These are phyloP conservation scores for Amylocarpus encephaloides DNA, from an alignment of 2,329 filamentous ascomycete genomes.

Conservation along the genomic window DNA sequence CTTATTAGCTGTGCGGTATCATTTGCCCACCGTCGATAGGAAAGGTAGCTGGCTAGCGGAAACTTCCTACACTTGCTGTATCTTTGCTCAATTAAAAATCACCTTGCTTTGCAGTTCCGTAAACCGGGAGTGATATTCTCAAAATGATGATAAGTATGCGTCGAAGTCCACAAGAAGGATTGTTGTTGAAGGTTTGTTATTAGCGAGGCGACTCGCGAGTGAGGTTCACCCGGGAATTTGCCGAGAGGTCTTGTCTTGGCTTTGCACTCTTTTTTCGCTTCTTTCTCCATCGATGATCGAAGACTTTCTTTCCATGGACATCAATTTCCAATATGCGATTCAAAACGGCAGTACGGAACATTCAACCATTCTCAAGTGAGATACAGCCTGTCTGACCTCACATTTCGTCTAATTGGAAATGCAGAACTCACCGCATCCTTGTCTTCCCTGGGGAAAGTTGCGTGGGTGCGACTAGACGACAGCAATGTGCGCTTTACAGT, in stretches of 20 bases:
- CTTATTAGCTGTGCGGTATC: too few species aligned
- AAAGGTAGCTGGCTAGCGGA: too few species aligned
- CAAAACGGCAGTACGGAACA: slow-evolving; percentile 59
- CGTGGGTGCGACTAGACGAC: slow-evolving; percentile 64
- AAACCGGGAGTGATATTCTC: too few species aligned
- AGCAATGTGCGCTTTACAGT: slow-evolving; percentile 89
- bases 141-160: too few species aligned
- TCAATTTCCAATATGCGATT: slow-evolving; percentile 49
- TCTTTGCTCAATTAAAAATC: too few species aligned
- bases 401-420: slow-evolving; percentile 10
- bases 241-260: not conserved
- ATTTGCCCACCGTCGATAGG: too few species aligned
- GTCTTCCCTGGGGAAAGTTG: slow-evolving; percentile 45
- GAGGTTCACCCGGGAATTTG: too few species aligned
- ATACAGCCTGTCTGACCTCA: not conserved
- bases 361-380: slow-evolving; percentile 59
- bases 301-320: not conserved
- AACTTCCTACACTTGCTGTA: too few species aligned
- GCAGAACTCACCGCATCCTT: slow-evolving; percentile 59
- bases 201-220: too few species aligned
- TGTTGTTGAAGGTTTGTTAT: too few species aligned
- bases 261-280: not conserved
- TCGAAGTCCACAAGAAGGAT: too few species aligned
- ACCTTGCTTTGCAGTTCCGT: too few species aligned
- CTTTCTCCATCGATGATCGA: not conserved